These are phyloP conservation scores for Actinomortierella ambigua DNA, from an alignment of 371 early-diverging fungal species.

Conservation along the genomic window DNA sequence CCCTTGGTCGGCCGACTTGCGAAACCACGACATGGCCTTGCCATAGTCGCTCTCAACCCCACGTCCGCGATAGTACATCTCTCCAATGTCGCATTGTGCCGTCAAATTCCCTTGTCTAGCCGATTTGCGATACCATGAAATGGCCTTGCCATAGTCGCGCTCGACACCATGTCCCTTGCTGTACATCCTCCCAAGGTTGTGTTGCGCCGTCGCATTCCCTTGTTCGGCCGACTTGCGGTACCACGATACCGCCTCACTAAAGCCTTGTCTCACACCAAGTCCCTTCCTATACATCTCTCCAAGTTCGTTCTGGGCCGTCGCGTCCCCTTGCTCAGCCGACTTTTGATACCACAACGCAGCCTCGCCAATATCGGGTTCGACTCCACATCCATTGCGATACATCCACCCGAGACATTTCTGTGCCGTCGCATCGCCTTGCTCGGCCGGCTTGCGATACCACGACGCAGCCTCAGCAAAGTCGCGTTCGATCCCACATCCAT, in stretches of 20 bases:
- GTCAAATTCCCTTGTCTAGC: neutral
- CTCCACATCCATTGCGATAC: conserved; percentile 84
- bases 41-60: conserved; percentile 63
- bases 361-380: conserved; percentile 60
- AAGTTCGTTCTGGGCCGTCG: neutral
- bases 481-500: conserved; percentile 78
- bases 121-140: neutral
- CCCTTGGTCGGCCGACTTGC: conserved; percentile 71
- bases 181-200: too few relatives aligned
- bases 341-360: conserved; percentile 74
- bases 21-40: conserved; percentile 81
- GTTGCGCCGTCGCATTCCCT: too few relatives aligned
- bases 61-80: too few relatives aligned
- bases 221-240: neutral
- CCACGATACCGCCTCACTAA: neutral
- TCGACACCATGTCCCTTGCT: conserved; percentile 2
- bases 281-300: conserved; percentile 10
- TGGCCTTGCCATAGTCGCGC: too few relatives aligned
- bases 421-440: conserved; percentile 80
- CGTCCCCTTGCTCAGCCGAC: conserved; percentile 7
- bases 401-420: conserved; percentile 82
- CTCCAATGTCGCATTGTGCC: too few relatives aligned
- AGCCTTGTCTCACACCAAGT: neutral
- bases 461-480: conserved; percentile 68
- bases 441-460: conserved; percentile 75